Percentiles rank a stretch among this genome's conserved stretches.
Conservation (phyloP, 352 stramenopile genomes). For the Globisporangium nunn region DNA sequence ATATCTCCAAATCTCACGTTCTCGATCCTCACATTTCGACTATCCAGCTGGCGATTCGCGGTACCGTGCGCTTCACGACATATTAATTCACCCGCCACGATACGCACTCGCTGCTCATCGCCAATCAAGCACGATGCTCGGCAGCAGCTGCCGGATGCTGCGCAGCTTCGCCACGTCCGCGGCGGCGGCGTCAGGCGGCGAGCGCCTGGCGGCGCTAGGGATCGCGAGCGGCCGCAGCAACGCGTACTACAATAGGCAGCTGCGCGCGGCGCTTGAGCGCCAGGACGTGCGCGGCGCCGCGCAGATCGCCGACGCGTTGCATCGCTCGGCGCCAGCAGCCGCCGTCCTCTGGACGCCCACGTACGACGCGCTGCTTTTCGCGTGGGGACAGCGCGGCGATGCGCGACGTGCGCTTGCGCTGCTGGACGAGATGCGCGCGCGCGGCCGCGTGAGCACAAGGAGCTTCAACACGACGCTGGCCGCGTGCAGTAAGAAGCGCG, state of each 20-base stretch:
- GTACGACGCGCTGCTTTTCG: constrained; percentile 55
- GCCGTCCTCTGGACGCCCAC: constrained; percentile 28
- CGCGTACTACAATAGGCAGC: constrained; percentile 38
- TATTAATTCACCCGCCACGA: neutral
- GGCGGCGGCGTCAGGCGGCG: neutral
- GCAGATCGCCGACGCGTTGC: constrained; percentile 14
- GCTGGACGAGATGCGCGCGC: constrained; percentile 40
- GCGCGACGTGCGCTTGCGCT: constrained; percentile 38
- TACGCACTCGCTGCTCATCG: neutral
- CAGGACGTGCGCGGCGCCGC: constrained; percentile 22
- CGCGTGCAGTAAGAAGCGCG: constrained; percentile 40
- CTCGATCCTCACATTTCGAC: too few relatives aligned
- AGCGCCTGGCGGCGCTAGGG: constrained; percentile 6
- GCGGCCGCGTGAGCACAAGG: constrained; percentile 27
- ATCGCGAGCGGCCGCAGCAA: constrained; percentile 18
- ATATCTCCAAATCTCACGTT: too few relatives aligned
- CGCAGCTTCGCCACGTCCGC: neutral
- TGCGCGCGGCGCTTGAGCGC: constrained; percentile 24
- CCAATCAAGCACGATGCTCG: neutral
- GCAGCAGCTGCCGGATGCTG: neutral
- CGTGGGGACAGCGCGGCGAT: constrained; percentile 31
- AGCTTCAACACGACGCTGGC: constrained; percentile 72
- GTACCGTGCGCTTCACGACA: too few relatives aligned
- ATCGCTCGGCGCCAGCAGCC: constrained; percentile 5
- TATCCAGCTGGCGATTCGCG: too few relatives aligned